A percentile compares a stretch with the other conserved stretches of the same genome.
These are phyloP conservation scores for Chrysoporthe austroafricana DNA, from an alignment of 2,329 filamentous ascomycete species.

Conservation along the genomic window DNA sequence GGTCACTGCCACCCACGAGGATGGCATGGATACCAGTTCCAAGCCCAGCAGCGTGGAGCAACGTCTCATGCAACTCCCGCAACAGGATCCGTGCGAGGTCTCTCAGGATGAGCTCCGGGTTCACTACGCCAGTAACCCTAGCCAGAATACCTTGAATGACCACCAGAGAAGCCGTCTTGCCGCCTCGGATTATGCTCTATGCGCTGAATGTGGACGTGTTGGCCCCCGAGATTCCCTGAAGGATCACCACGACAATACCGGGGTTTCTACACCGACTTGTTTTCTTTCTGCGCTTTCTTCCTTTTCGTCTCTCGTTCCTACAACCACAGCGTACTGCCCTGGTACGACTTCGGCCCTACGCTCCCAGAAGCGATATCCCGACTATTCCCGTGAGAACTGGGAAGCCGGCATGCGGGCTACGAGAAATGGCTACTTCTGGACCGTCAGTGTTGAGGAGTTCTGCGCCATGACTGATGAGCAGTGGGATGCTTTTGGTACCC, in stretches of 20 bases:
- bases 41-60: background rate
- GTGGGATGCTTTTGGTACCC: constrained; percentile 16
- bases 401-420: background rate
- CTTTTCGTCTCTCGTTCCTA: background rate
- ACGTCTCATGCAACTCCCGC: background rate
- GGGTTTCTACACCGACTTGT: background rate
- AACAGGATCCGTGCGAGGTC: background rate
- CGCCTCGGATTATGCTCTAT: background rate
- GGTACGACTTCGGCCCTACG: background rate
- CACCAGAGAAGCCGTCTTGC: constrained; percentile 4
- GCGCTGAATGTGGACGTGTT: constrained; percentile 4
- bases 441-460: constrained; percentile 20
- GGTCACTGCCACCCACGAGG: background rate
- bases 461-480: constrained; percentile 16
- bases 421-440: constrained; percentile 14
- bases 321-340: too few species aligned
- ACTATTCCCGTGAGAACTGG: constrained; percentile 17
- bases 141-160: background rate
- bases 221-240: background rate
- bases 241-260: constrained; percentile 9
- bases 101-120: background rate
- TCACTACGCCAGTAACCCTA: too few species aligned
- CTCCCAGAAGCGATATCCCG: background rate
- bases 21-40: background rate
- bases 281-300: background rate